phyloP scores from a whole-genome alignment of 352 stramenopile species.

The Thraustotheca clavata region DNA sequence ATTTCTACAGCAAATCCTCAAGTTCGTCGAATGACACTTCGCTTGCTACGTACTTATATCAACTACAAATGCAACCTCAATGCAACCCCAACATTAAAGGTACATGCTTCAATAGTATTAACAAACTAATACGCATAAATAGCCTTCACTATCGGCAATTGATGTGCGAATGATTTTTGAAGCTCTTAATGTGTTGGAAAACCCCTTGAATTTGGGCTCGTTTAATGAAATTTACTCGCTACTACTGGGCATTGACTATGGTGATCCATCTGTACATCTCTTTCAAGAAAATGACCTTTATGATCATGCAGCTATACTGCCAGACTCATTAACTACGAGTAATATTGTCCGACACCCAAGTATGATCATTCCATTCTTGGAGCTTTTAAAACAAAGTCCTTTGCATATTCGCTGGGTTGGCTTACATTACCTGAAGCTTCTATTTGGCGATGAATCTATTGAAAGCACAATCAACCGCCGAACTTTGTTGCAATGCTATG shows the following conservation, averaged over 20 bases:
- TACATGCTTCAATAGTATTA: neutral
- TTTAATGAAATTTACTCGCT: conserved; percentile 74
- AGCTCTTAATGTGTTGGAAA: conserved; percentile 55
- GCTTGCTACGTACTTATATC: conserved; percentile 67
- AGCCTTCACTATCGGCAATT: conserved; percentile 43
- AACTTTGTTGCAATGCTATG: conserved; percentile 39
- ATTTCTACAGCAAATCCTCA: conserved; percentile 63
- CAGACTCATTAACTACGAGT: conserved; percentile 27
- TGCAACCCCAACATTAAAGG: conserved; percentile 17
- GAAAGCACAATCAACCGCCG: conserved; percentile 67
- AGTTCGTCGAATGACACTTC: conserved; percentile 73
- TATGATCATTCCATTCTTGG: conserved; percentile 59
- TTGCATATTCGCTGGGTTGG: conserved; percentile 52
- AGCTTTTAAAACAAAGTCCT: conserved; percentile 42
- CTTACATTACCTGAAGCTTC: conserved; percentile 52
- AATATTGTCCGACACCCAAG: conserved; percentile 43
- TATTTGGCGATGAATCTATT: conserved; percentile 48
- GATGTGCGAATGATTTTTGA: conserved; percentile 78
- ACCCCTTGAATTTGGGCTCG: conserved; percentile 60
- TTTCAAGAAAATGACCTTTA: conserved; percentile 23
- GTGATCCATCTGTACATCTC: conserved; percentile 10
- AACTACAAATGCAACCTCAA: conserved; percentile 65
- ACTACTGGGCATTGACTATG: conserved; percentile 43
- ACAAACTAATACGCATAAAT: neutral
- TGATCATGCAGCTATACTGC: conserved; percentile 27